Evolutionary conservation across 805 yeast genomes (phyloP), one percentile per base, ranked within the genome.

Genomic region (Candida silvatica): DNA sequence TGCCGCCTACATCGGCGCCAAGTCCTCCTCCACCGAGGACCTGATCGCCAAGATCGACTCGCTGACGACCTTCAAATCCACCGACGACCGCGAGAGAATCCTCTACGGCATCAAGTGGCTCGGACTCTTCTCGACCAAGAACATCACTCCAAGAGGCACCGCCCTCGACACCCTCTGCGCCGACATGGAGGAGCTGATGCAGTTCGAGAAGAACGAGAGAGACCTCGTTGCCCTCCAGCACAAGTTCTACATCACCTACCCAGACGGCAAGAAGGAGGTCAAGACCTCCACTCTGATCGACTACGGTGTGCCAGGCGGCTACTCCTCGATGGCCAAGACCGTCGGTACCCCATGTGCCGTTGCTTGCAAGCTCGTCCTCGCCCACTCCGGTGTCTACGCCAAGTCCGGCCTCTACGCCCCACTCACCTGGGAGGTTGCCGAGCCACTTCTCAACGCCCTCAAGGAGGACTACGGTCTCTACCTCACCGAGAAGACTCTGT

Each of bases 301-400:
- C 62, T 85, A 84, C 63, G 98, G 98, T 67, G 78, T 73, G 48
- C 81, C 81, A 51, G 86, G 88, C 41, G 90, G 92, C 37, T 92
- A 90, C 78, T 81, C 95, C 27, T 88, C 97, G 24, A 92, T 92
- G 98, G 98, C 98, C 47, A 88, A 90, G 60, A 75, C 85, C 45
- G 98, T 92, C 37, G 98, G 98, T 69, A 90, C 87, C 44, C 98
- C 98, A 47, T 90, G 95, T 66, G 96, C 96, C 37, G 94, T 92
- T 59, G 98, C 97, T 20, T 71, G 82, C 40, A 76, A 77, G 65
- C 80, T 83, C 62, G 82, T 92, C 43, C 71, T 92, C 51, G 76
- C 82, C 48, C 48, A 47, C 32, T 20, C 37, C 28, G 96, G 96
- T 46, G 74, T 79, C 38, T 68, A 72, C 47, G 70, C 71, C 49